These are phyloP conservation scores for Saturnispora bothae DNA, from an alignment of 805 yeast species.

Conservation along the genomic window DNA sequence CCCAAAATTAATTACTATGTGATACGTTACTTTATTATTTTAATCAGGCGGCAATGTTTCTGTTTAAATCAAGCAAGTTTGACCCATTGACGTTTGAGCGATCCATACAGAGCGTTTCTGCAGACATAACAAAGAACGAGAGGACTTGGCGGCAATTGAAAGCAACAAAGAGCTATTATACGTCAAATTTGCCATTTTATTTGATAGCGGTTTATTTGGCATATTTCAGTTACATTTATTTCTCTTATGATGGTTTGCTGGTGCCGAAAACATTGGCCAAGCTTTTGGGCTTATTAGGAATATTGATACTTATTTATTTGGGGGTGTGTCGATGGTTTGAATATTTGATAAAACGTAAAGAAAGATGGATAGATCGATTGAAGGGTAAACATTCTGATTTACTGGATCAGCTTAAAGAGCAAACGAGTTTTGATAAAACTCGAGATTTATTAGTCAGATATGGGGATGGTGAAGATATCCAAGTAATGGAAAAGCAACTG, in stretches of 20 bases:
- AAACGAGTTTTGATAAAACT: slow-evolving; percentile 68
- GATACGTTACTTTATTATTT: not conserved
- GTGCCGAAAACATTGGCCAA: slow-evolving; percentile 12
- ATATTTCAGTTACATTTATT: slow-evolving; percentile 18
- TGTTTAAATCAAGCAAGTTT: slow-evolving; percentile 25
- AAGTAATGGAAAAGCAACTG: slow-evolving; percentile 31
- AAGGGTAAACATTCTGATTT: slow-evolving; percentile 29
- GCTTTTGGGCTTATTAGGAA: slow-evolving; percentile 6
- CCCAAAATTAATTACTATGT: too few species aligned
- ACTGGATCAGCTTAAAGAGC: slow-evolving; percentile 27
- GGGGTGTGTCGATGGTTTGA: slow-evolving; percentile 13
- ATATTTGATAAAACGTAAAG: slow-evolving; percentile 18
- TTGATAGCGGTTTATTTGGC: slow-evolving; percentile 16
- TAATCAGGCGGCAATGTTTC: slow-evolving; percentile 1
- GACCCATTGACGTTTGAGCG: slow-evolving; percentile 36
- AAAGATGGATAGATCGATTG: slow-evolving; percentile 17
- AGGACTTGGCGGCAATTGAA: slow-evolving; percentile 15
- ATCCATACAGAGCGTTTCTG: slow-evolving; percentile 30
- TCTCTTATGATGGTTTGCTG: not conserved
- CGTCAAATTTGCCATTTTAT: slow-evolving; percentile 15
- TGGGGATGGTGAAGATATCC: slow-evolving; percentile 38
- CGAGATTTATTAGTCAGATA: slow-evolving; percentile 62
- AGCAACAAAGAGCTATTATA: slow-evolving; percentile 13
- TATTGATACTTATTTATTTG: slow-evolving; percentile 8
- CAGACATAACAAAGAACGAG: slow-evolving; percentile 24